Percentiles rank a stretch among this genome's conserved stretches.
These are phyloP conservation scores for Simplicillium sp. DNA, from an alignment of 2,329 filamentous ascomycete genomes.

Conservation along the genomic window DNA sequence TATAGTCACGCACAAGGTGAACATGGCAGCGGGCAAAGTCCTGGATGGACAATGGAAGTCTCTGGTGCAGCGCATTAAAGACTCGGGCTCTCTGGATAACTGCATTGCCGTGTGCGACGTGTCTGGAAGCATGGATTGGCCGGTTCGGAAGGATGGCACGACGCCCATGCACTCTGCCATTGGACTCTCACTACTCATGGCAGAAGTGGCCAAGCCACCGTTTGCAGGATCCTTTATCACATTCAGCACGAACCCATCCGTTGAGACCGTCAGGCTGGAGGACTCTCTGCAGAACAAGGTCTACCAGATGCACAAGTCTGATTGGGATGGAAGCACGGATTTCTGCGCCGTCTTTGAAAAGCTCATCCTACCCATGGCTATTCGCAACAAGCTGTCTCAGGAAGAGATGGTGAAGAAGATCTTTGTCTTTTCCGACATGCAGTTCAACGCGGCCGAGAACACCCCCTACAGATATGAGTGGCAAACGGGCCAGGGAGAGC, in stretches of 20 bases:
- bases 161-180: constrained; percentile 42
- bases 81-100: constrained; percentile 41
- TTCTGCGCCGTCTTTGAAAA: constrained; percentile 44
- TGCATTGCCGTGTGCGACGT: constrained; percentile 50
- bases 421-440: constrained; percentile 54
- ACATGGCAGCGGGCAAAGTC: constrained; percentile 17
- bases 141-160: constrained; percentile 33
- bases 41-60: constrained; percentile 45
- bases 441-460: constrained; percentile 34
- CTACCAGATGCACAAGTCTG: constrained; percentile 12
- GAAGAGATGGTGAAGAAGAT: constrained; percentile 53
- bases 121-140: constrained; percentile 38
- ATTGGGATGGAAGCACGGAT: constrained; percentile 38
- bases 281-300: constrained; percentile 32
- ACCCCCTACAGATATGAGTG: neutral
- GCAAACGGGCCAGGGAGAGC: constrained; percentile 11
- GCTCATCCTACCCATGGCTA: constrained; percentile 44
- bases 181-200: constrained; percentile 45
- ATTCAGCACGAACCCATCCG: constrained; percentile 31
- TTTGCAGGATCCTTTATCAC: constrained; percentile 47
- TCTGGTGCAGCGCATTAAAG: constrained; percentile 46
- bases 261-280: constrained; percentile 29
- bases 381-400: constrained; percentile 35
- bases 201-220: constrained; percentile 40
- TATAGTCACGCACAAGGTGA: neutral